These are phyloP conservation scores for Leccinum subgranulosum DNA, from an alignment of 768 basidiomycete genomes.

Conservation along the genomic window DNA sequence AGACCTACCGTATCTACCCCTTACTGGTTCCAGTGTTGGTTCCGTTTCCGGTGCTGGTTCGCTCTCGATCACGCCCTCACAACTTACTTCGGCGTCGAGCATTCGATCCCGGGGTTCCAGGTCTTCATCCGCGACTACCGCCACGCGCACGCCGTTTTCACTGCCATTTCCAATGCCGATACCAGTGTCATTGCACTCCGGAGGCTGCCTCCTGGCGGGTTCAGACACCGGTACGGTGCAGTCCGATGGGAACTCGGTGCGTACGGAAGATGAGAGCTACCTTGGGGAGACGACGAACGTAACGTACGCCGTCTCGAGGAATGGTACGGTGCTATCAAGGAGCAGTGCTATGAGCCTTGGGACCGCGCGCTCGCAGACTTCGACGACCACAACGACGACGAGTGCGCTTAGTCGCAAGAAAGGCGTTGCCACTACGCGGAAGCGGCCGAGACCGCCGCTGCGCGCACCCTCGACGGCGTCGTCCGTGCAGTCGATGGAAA, in stretches of 20 bases:
- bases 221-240: not conserved
- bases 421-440: conserved; percentile 15
- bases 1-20: not conserved
- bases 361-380: not conserved
- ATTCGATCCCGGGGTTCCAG: conserved; percentile 1
- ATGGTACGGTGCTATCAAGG: conserved; percentile 8
- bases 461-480: conserved; percentile 28
- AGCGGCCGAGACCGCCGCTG: conserved; percentile 15
- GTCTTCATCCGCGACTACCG: not conserved
- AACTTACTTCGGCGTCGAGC: conserved; percentile 1
- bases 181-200: not conserved
- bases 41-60: not conserved
- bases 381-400: conserved; percentile 9
- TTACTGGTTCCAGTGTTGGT: not conserved
- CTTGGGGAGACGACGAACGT: not conserved
- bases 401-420: conserved; percentile 22
- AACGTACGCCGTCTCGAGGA: conserved; percentile 9
- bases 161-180: not conserved
- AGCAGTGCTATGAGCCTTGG: not conserved
- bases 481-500: conserved; percentile 23
- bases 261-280: not conserved
- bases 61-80: conserved; percentile 8
- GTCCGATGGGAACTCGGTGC: not conserved
- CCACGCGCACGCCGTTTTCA: not conserved
- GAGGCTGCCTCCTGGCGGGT: not conserved